Base-by-base conservation (phyloP, 176 grass and related monocot genomes). In the Oryza glumipatula region DNA sequence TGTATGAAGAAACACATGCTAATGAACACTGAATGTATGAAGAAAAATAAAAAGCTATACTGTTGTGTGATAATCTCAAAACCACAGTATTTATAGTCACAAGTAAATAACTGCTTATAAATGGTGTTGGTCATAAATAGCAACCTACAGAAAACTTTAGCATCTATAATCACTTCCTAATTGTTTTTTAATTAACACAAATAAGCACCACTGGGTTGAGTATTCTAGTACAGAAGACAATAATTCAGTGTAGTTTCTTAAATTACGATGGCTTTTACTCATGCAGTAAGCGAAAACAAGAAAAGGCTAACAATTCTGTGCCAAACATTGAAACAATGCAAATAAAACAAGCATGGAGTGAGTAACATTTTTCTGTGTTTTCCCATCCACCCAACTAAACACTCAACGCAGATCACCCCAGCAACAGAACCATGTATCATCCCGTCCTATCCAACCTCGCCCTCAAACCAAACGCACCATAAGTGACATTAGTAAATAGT, bases 311-410 rank as follows among this genome's bases (percentile, higher is more conserved):
- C 43, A 36, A 71, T 35, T 65, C 8, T 71, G 23, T 73, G 23
- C 56, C 11, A 77, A 48, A 73, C 67, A 63, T 48, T 69, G 74
- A 77, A 48, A 73, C 67, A 69, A 63, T 69, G 74, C 54, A 23
- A 67, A 48, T 83, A 38, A 83, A 85, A 64, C 28, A 47, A 75
- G 36, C 54, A 65, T 33, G 65, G 21, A 26, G 68, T 21, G 16
- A 58, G 74, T 24, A 75, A 21, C 46, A 43, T 52, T 86, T 74
- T 30, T 23, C 67, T 86, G 30, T 86, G 43, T 44, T 44, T 11
- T 44, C 2, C 43, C 43, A 44, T 44, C 43, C 43, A 44, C 43
- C 43, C 43, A 44, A 44, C 43, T 44, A 44, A 44, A 44, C 9
- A 44, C 43, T 44, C 43, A 44, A 9, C 9, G 7, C 2, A 1